Base-by-base conservation (phyloP, 495 filamentous ascomycete species). In the Friedmanniomyces simplex region DNA sequence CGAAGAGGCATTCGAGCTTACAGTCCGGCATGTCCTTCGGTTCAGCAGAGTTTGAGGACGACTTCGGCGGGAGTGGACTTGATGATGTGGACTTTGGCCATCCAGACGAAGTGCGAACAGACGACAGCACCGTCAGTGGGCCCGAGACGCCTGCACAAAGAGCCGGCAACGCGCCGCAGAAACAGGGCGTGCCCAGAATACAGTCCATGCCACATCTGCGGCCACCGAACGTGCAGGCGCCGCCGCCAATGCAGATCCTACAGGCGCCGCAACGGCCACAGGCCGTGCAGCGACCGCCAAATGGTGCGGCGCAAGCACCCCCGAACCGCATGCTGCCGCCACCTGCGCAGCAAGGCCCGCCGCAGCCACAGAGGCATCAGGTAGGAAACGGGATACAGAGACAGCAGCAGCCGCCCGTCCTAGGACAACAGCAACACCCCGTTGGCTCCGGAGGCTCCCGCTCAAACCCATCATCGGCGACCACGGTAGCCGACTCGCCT, bases 1-100 rank as follows among this genome's bases (percentile, higher is more conserved):
- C 52, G 11, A 16, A 32, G 18, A 54, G 67, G 41, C 55, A 57
- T 3, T 28, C 52, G 5, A 71, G 63, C 26, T 52, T 56, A 7
- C 52, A 66, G 20, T 59, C 63, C 6, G 50, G 57, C 11, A 32
- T 43, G 20, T 63, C 64, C n/a, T 39, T 49, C 20, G 55, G 41
- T 26, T 60, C 60, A 0, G 57, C 55, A 11, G 72, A 71, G 7
- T 63, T 63, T 52, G 87, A 83, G 57, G 81, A 84, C 54, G 79
- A 90, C 62, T 84, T 88, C 69, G 87, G 83, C 60, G 87, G 84
- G 80, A 74, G 71, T 42, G 46, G 68, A 1, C 66, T 72, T 28
- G 69, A 72, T 28, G 71, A 66, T n/a, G 63, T 64, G 11, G 71
- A 71, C 51, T 66, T 70, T 42, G 54, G 10, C 18, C 58, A 65